These are phyloP conservation scores for Cercospora berteroae DNA, from an alignment of 2,329 filamentous ascomycete genomes.

Conservation along the genomic window DNA sequence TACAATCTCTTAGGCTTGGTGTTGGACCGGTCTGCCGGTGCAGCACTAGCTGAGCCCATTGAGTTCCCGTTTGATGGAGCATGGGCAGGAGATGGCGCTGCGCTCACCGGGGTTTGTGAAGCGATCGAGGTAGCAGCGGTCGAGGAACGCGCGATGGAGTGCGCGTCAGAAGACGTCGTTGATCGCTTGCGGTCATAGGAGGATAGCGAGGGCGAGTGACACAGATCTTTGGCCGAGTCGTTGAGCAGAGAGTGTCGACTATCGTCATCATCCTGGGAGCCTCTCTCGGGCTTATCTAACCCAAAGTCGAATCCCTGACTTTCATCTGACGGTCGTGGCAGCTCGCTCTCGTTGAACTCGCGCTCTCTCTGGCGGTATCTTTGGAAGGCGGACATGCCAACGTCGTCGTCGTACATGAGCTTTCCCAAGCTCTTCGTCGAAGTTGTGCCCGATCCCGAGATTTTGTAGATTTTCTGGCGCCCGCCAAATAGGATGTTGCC, in stretches of 20 bases:
- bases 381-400: conserved; percentile 79
- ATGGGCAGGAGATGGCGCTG: conserved; percentile 38
- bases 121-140: conserved; percentile 85
- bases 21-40: conserved; percentile 59
- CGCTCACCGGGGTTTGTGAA: conserved; percentile 59
- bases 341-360: conserved; percentile 50
- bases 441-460: conserved; percentile 54
- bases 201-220: conserved; percentile 55
- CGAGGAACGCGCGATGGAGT: conserved; percentile 69
- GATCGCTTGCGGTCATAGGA: conserved; percentile 74
- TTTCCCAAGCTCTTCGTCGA: conserved; percentile 58
- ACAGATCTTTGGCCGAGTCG: conserved; percentile 42
- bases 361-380: conserved; percentile 61
- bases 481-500: conserved; percentile 94
- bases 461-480: conserved; percentile 91
- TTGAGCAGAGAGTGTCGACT: conserved; percentile 45
- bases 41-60: conserved; percentile 24
- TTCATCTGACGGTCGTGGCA: conserved; percentile 28
- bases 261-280: conserved; percentile 44
- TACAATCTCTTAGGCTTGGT: conserved; percentile 75
- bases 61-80: conserved; percentile 53
- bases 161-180: conserved; percentile 76
- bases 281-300: conserved; percentile 33
- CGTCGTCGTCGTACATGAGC: conserved; percentile 81
- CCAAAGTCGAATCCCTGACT: conserved; percentile 37